Conservation (phyloP, 2,329 filamentous ascomycete species). For the Fusarium sp. region DNA sequence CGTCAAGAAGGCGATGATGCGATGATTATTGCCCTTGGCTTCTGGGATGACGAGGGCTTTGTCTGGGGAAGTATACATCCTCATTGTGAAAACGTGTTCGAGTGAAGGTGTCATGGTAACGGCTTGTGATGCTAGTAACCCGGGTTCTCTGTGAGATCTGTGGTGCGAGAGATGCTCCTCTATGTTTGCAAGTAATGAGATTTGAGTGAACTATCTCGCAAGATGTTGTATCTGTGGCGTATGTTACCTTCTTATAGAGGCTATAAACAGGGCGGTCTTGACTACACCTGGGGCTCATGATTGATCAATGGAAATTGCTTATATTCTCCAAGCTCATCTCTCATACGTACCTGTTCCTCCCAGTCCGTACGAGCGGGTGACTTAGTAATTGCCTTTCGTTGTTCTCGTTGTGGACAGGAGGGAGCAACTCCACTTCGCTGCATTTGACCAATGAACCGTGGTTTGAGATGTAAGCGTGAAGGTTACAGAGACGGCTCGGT, state of each 20-base stretch:
- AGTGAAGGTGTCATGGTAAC: background rate
- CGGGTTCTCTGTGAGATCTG: no score
- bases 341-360: background rate
- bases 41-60: slow-evolving; percentile 6
- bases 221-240: no score
- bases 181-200: no score
- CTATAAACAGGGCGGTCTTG: no score
- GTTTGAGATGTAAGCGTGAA: background rate
- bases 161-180: no score
- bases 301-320: background rate
- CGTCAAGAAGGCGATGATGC: slow-evolving; percentile 6
- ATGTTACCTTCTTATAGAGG: no score
- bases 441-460: background rate
- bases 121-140: rapidly evolving
- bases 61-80: background rate
- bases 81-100: background rate
- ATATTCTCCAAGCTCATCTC: background rate
- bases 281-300: background rate
- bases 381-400: background rate
- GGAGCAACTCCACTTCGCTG: background rate
- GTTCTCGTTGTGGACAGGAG: rapidly evolving
- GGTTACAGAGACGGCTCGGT: background rate
- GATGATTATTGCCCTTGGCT: slow-evolving; percentile 3
- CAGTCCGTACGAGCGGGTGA: rapidly evolving
- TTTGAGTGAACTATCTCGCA: no score